Conservation (phyloP, 2,329 filamentous ascomycete species). For the Dactylellina haptotyla region DNA sequence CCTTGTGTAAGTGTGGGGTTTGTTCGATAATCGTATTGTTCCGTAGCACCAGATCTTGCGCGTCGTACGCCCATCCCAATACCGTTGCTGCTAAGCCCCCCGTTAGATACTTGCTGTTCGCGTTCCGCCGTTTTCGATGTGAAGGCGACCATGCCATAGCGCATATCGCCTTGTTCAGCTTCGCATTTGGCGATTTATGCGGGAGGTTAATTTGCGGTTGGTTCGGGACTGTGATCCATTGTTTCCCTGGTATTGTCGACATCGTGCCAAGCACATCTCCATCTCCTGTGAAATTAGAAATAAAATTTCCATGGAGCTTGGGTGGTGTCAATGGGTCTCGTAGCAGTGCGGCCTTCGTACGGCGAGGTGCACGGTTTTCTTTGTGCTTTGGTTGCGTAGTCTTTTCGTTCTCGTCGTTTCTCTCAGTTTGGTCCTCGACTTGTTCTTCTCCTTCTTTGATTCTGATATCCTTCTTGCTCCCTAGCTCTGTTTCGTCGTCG, state of each 20-base stretch:
- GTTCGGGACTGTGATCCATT: conserved; percentile 44
- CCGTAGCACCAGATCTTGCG: conserved; percentile 45
- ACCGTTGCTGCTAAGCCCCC: conserved; percentile 45
- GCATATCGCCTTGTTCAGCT: conserved; percentile 51
- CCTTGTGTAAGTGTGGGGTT: conserved; percentile 11
- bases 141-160: conserved; percentile 54
- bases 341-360: not conserved
- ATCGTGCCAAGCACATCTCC: not conserved
- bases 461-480: not conserved
- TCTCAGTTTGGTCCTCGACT: not conserved
- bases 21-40: conserved; percentile 46
- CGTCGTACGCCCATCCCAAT: conserved; percentile 49
- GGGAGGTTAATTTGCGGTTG: conserved; percentile 38
- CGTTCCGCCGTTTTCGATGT: conserved; percentile 36
- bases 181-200: conserved; percentile 32
- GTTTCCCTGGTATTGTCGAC: conserved; percentile 1
- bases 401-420: not conserved
- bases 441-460: not conserved
- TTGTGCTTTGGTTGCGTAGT: conserved; percentile 2
- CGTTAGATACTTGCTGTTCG: conserved; percentile 41
- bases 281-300: conserved; percentile 8
- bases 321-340: conserved; percentile 21
- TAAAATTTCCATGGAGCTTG: not conserved
- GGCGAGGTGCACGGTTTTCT: conserved; percentile 15
- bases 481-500: not conserved